These are phyloP conservation scores for Raffaelea deltoideospora DNA, from an alignment of 2,329 filamentous ascomycete species.

Conservation along the genomic window DNA sequence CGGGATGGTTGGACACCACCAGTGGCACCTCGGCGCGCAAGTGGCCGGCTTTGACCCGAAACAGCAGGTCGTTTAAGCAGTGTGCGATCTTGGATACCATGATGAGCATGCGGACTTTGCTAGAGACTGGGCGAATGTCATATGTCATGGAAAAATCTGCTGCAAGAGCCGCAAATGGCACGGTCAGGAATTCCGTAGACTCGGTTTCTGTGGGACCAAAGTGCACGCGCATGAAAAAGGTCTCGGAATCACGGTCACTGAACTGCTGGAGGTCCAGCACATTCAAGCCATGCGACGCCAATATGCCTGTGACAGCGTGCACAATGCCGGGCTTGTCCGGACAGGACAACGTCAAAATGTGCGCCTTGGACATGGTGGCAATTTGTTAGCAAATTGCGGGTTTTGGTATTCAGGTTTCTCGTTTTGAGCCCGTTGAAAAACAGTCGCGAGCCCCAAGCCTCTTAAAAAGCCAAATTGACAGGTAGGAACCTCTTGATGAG, in stretches of 20 bases:
- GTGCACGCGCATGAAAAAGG: constrained; percentile 82
- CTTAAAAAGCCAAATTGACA: too few species aligned
- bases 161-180: constrained; percentile 46
- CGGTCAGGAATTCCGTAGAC: constrained; percentile 34
- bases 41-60: constrained; percentile 52
- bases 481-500: too few species aligned
- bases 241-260: constrained; percentile 56
- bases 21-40: constrained; percentile 61
- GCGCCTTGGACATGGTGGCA: constrained; percentile 34
- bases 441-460: too few species aligned
- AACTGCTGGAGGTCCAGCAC: constrained; percentile 78
- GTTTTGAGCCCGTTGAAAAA: too few species aligned
- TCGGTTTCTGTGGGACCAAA: constrained; percentile 46
- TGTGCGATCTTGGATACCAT: constrained; percentile 86
- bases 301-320: constrained; percentile 65
- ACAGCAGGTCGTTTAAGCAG: constrained; percentile 53
- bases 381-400: too few species aligned
- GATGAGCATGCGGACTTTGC: constrained; percentile 64
- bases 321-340: constrained; percentile 77
- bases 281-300: constrained; percentile 60
- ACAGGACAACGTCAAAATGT: constrained; percentile 69
- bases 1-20: constrained; percentile 71
- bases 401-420: too few species aligned
- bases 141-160: constrained; percentile 52
- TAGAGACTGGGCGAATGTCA: constrained; percentile 50